Evolutionary conservation across 306 rosid species (phyloP).

Genomic region (Cercis canadensis): DNA sequence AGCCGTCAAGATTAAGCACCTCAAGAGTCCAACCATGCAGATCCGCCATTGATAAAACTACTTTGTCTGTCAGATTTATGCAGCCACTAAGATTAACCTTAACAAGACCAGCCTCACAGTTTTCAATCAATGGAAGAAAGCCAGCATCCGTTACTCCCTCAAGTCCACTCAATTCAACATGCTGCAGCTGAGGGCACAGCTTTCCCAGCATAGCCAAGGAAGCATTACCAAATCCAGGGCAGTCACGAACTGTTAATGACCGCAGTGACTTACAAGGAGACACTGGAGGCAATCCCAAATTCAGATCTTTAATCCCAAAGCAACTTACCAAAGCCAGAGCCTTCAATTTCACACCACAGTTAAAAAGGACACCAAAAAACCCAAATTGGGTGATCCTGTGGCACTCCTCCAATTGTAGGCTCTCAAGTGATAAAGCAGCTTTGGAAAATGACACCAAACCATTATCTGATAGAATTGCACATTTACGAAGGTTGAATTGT

Average conservation of each 20-base stretch:
- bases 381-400: conserved; percentile 89
- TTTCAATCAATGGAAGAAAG: conserved; percentile 61
- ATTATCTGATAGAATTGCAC: conserved; percentile 72
- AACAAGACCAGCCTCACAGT: conserved; percentile 67
- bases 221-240: conserved; percentile 83
- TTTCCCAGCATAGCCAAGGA: conserved; percentile 68
- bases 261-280: conserved; percentile 57
- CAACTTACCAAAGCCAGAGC: conserved; percentile 68
- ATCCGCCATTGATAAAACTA: conserved; percentile 56
- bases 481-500: conserved; percentile 58
- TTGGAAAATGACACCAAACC: conserved; percentile 79
- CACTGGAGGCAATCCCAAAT: conserved; percentile 45
- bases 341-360: conserved; percentile 75
- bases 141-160: conserved; percentile 76
- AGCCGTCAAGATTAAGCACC: conserved; percentile 73
- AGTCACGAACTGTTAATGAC: conserved; percentile 67
- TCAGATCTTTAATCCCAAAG: conserved; percentile 76
- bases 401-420: conserved; percentile 89
- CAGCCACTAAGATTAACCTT: conserved; percentile 80
- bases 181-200: conserved; percentile 71
- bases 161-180: conserved; percentile 77
- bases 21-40: conserved; percentile 74
- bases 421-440: conserved; percentile 74
- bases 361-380: conserved; percentile 67
- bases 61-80: conserved; percentile 67